Conservation (phyloP, 23 red algal species). For the Agarophyton chilense region DNA sequence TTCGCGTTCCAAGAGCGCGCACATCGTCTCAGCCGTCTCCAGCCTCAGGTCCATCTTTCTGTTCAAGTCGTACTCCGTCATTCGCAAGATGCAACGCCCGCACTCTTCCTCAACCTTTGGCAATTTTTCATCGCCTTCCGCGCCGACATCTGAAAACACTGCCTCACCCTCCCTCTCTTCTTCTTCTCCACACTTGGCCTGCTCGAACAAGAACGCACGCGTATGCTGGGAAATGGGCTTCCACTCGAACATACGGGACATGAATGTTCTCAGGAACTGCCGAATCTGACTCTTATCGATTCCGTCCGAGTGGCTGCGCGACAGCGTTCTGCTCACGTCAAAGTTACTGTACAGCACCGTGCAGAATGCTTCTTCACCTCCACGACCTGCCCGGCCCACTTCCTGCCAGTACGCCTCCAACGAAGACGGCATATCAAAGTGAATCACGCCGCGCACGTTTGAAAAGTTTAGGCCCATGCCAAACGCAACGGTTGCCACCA, state of each 20-base stretch:
- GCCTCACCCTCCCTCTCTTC: no score
- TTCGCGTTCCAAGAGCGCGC: constrained; percentile 26
- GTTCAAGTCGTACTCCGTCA: constrained; percentile 13
- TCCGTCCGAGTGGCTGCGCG: constrained; percentile 34
- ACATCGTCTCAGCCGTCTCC: constrained; percentile 52
- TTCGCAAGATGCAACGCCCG: not conserved
- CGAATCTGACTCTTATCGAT: constrained; percentile 45
- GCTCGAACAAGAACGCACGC: not conserved
- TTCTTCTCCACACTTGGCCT: no score
- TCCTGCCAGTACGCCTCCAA: constrained; percentile 85
- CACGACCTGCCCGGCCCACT: constrained; percentile 69
- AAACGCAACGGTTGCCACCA: constrained; percentile 87
- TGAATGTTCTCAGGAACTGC: constrained; percentile 33
- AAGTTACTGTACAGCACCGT: constrained; percentile 28
- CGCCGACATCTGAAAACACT: not conserved
- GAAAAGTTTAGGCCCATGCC: constrained; percentile 75
- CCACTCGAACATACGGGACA: not conserved
- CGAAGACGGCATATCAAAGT: constrained; percentile 59
- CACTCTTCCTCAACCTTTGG: not conserved
- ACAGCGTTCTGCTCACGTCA: constrained; percentile 10
- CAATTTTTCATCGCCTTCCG: not conserved
- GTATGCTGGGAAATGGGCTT: constrained; percentile 2
- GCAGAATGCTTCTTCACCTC: constrained; percentile 46
- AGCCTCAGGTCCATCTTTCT: constrained; percentile 44
- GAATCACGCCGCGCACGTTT: constrained; percentile 59